phyloP scores from a whole-genome alignment of 768 basidiomycete genomes.

The Galerina sulciceps region DNA sequence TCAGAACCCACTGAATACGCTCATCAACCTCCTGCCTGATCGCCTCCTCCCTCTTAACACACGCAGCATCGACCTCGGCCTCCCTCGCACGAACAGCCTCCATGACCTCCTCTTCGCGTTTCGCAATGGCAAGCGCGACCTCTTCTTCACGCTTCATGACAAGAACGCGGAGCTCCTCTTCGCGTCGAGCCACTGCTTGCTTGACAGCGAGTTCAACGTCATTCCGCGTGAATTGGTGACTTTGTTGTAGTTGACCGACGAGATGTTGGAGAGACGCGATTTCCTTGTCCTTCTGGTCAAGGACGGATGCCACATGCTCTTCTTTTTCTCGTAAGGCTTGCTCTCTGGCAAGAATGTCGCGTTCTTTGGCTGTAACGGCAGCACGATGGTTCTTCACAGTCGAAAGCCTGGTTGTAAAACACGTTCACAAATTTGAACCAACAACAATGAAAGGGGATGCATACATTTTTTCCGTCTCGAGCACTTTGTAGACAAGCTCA shows the following conservation, averaged over 20 bases:
- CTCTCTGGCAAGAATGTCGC: conserved; percentile 66
- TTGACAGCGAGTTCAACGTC: conserved; percentile 52
- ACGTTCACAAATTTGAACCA: not conserved
- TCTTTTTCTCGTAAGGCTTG: conserved; percentile 58
- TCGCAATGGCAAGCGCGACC: conserved; percentile 64
- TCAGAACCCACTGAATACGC: conserved; percentile 50
- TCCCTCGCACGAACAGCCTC: conserved; percentile 68
- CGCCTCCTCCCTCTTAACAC: conserved; percentile 55
- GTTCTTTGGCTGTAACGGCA: conserved; percentile 60
- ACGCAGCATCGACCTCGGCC: conserved; percentile 64
- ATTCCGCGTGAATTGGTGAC: conserved; percentile 15
- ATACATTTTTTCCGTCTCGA: conserved; percentile 81
- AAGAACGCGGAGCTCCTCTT: conserved; percentile 69
- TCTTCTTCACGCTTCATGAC: conserved; percentile 74
- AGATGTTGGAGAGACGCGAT: conserved; percentile 51
- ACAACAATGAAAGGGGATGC: conserved; percentile 19
- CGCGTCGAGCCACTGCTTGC: conserved; percentile 63
- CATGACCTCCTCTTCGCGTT: conserved; percentile 75
- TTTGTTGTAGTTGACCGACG: conserved; percentile 47
- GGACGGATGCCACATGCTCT: conserved; percentile 45
- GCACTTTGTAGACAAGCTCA: conserved; percentile 69
- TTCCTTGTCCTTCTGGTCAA: conserved; percentile 65
- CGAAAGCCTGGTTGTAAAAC: conserved; percentile 50
- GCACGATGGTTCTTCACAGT: conserved; percentile 68
- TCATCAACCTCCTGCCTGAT: conserved; percentile 58